Evolutionary conservation across 225 moss, liverwort and hornwort genomes (phyloP).

Genomic region (Pseudoscleropodium purum): DNA sequence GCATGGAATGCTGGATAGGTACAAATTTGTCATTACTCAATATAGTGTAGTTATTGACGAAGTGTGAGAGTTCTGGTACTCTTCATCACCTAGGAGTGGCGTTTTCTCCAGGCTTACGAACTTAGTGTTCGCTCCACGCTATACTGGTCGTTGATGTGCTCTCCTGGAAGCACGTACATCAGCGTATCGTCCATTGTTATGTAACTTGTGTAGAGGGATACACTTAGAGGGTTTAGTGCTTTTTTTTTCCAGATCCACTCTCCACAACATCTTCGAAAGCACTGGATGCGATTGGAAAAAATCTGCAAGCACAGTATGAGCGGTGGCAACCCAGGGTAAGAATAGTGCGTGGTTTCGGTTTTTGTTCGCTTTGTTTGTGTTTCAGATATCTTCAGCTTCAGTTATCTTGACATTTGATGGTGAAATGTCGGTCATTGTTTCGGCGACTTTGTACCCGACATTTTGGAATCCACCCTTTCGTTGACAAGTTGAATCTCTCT

Average conservation of each 20-base stretch:
- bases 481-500: not conserved
- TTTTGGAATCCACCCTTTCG: not conserved
- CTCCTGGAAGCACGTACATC: not conserved
- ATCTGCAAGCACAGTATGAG: slow-evolving; percentile 86
- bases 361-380: not conserved
- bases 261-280: slow-evolving; percentile 75
- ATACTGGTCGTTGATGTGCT: not conserved
- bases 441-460: not conserved
- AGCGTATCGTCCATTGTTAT: not conserved
- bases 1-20: slow-evolving; percentile 99
- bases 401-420: not conserved
- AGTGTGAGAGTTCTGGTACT: not conserved
- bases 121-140: not conserved
- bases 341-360: not conserved
- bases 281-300: slow-evolving; percentile 87
- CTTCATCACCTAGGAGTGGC: not conserved
- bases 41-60: not conserved
- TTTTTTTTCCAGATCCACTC: slow-evolving; percentile 67
- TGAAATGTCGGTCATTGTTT: not conserved
- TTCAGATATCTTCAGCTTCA: not conserved
- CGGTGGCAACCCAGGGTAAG: slow-evolving; percentile 96
- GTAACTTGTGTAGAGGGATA: not conserved
- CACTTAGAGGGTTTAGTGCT: not conserved
- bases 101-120: not conserved
- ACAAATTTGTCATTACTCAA: not conserved